These are phyloP conservation scores for Beauveria scarabaeidicola DNA, from an alignment of 2,329 filamentous ascomycete genomes.

Conservation along the genomic window DNA sequence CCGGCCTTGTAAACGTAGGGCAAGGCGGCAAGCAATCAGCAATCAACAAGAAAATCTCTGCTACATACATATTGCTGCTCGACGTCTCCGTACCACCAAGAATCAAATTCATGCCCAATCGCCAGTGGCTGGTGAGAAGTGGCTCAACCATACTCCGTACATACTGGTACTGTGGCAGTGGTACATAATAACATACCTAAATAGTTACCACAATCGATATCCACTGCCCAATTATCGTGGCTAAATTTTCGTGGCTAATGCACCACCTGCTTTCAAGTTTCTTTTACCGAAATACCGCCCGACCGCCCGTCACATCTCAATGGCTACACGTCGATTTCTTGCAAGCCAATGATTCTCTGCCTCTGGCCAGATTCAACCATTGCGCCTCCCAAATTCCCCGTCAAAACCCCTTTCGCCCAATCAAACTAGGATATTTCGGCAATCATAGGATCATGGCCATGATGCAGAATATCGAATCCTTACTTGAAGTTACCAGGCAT, in stretches of 20 bases:
- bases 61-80: not conserved
- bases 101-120: not conserved
- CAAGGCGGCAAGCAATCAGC: not conserved
- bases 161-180: too few relatives aligned
- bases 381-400: not conserved
- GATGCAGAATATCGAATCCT: not conserved
- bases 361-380: not conserved
- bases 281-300: too few relatives aligned
- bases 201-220: too few relatives aligned
- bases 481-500: not conserved
- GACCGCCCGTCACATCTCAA: not conserved
- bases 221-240: not conserved
- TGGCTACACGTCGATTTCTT: not conserved
- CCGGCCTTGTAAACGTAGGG: too few relatives aligned
- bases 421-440: not conserved
- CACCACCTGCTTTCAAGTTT: too few relatives aligned
- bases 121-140: not conserved
- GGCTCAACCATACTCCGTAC: too few relatives aligned
- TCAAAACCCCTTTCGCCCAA: not conserved
- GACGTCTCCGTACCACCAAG: too few relatives aligned
- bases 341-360: not conserved
- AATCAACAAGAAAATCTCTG: not conserved
- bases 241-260: not conserved
- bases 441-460: not conserved
- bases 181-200: too few relatives aligned